A percentile compares a stretch with the other conserved stretches of the same genome.
These are phyloP conservation scores for Nymphaea thermarum DNA, from an alignment of 164 flowering plant genomes.

Conservation along the genomic window DNA sequence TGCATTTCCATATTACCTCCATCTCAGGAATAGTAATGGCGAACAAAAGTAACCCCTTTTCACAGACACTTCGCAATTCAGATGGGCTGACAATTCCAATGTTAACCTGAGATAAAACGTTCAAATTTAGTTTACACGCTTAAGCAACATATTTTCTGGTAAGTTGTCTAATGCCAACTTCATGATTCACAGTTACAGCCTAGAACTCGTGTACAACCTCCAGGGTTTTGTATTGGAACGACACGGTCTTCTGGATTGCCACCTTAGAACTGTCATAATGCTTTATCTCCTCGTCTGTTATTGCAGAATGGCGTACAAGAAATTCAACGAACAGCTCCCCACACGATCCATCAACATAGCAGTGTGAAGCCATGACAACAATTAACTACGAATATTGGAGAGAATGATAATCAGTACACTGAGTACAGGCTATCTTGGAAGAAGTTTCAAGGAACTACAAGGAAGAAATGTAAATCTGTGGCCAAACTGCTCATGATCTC, in stretches of 20 bases:
- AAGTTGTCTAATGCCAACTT: too few relatives aligned
- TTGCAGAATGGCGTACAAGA: conserved; percentile 76
- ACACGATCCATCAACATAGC: conserved; percentile 80
- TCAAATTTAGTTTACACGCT: too few relatives aligned
- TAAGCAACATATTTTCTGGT: too few relatives aligned
- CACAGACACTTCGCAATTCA: conserved; percentile 63
- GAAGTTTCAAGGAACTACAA: neutral
- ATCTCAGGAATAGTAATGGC: conserved; percentile 95
- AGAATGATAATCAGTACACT: neutral
- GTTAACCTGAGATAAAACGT: conserved; percentile 37
- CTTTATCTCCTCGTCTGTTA: conserved; percentile 39
- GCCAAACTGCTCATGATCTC: neutral
- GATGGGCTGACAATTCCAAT: conserved; percentile 33
- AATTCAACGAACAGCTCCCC: conserved; percentile 89
- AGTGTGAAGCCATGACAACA: conserved; percentile 99
- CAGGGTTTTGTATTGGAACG: conserved; percentile 22
- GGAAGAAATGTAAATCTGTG: neutral
- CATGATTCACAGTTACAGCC: neutral
- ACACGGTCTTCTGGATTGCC: conserved; percentile 13
- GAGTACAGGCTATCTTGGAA: neutral
- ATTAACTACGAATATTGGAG: conserved; percentile 47
- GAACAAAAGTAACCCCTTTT: conserved; percentile 81
- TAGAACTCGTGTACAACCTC: conserved; percentile 28
- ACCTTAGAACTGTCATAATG: conserved; percentile 34
- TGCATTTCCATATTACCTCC: conserved; percentile 45